A percentile compares a stretch with the other conserved stretches of the same genome.
These are phyloP conservation scores for Penicillium roqueforti DNA, from an alignment of 495 filamentous ascomycete species.

Conservation along the genomic window DNA sequence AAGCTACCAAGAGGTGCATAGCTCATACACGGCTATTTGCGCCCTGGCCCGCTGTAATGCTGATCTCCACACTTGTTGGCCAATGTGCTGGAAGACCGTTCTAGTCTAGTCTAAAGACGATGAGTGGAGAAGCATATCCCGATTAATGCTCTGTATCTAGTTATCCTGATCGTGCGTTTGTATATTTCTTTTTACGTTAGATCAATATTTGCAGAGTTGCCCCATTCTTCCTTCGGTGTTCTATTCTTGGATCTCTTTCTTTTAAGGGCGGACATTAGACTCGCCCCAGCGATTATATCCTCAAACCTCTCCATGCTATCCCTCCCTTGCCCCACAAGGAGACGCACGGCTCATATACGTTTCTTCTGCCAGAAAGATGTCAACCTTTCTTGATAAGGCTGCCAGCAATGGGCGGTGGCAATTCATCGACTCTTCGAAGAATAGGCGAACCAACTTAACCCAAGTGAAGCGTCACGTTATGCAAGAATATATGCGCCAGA, in stretches of 20 bases:
- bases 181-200: background rate
- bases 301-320: background rate
- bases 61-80: background rate
- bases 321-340: background rate
- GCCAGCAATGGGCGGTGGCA: constrained; percentile 30
- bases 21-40: background rate
- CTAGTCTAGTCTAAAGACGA: background rate
- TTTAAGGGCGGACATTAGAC: background rate
- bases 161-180: background rate
- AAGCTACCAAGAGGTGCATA: background rate
- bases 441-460: constrained; percentile 38
- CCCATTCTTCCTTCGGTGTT: background rate
- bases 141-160: background rate
- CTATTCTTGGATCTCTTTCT: background rate
- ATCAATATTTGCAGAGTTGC: background rate
- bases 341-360: background rate
- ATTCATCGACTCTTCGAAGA: constrained; percentile 41
- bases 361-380: constrained; percentile 11
- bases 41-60: background rate
- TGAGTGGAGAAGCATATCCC: background rate
- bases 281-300: background rate
- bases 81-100: background rate
- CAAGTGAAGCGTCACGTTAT: constrained; percentile 47
- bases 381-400: constrained; percentile 3
- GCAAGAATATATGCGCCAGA: constrained; percentile 46